Conservation (phyloP, 345 rosid genomes). For the Lenwebbia sp. region DNA sequence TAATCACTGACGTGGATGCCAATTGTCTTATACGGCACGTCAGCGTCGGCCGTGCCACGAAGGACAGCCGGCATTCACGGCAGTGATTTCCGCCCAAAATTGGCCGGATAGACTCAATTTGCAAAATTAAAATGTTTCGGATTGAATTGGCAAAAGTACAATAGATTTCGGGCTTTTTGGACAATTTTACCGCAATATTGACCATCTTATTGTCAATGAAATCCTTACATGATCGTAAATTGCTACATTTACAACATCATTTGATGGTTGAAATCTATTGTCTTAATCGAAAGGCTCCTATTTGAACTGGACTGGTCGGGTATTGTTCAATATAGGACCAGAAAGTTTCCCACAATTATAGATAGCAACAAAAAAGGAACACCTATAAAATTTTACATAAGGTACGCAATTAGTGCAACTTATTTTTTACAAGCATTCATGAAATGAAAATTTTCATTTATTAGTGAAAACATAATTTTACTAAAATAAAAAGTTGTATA, state of each 20-base stretch:
- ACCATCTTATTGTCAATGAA: neutral
- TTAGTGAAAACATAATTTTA: neutral
- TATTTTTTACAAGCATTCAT: neutral
- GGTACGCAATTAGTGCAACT: neutral
- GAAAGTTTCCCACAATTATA: neutral
- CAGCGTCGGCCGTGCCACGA: no score
- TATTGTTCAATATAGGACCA: no score
- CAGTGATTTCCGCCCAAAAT: no score
- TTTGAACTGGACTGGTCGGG: neutral
- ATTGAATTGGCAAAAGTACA: no score
- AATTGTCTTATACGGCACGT: no score
- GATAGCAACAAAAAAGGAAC: neutral
- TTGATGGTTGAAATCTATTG: neutral
- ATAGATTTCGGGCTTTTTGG: no score
- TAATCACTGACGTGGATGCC: no score
- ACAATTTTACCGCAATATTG: neutral
- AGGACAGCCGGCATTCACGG: fast-evolving
- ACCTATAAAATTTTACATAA: neutral
- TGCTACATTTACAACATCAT: neutral
- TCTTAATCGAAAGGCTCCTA: neutral
- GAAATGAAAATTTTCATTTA: neutral
- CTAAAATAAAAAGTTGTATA: neutral
- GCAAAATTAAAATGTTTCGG: no score
- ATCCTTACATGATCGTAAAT: neutral
- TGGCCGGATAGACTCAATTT: no score